Evolutionary conservation across 2,329 filamentous ascomycete species (phyloP).

Genomic region (Berkeleyomyces rouxiae): DNA sequence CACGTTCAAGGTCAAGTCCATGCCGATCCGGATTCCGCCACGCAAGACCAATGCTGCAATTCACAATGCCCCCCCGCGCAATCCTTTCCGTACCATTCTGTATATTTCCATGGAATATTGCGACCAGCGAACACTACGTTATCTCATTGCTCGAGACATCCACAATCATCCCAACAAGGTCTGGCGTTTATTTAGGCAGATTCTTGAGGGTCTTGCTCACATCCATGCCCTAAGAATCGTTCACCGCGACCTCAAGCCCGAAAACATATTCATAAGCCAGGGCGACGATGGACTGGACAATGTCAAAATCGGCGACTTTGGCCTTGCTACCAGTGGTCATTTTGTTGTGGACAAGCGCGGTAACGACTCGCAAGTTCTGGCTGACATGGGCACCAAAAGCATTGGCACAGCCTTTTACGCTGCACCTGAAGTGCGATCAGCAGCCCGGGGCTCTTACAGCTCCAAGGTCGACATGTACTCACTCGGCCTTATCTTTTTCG

Average conservation of each 20-base stretch:
- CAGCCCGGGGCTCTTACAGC: slow-evolving; percentile 61
- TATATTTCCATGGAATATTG: slow-evolving; percentile 99
- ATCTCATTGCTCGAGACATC: slow-evolving; percentile 64
- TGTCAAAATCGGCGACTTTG: slow-evolving; percentile 93
- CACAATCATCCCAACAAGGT: slow-evolving; percentile 59
- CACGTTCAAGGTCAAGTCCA: background rate
- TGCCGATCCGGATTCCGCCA: slow-evolving; percentile 2
- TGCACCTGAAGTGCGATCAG: slow-evolving; percentile 74
- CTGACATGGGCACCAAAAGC: slow-evolving; percentile 51
- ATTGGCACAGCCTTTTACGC: slow-evolving; percentile 77
- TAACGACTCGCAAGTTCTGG: slow-evolving; percentile 17
- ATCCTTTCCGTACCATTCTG: slow-evolving; percentile 50
- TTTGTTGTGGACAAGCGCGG: slow-evolving; percentile 42
- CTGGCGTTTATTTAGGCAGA: slow-evolving; percentile 82
- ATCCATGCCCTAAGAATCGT: slow-evolving; percentile 87
- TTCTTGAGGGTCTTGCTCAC: slow-evolving; percentile 75
- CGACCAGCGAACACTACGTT: slow-evolving; percentile 80
- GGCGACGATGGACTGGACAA: slow-evolving; percentile 61
- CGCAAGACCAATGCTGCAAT: background rate
- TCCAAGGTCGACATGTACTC: slow-evolving; percentile 98
- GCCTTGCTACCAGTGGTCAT: slow-evolving; percentile 78
- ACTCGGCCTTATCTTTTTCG: slow-evolving; percentile 91
- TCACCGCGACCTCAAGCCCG: slow-evolving; percentile 88
- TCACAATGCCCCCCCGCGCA: slow-evolving; percentile 22
- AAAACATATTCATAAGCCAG: slow-evolving; percentile 78